Evolutionary conservation across 2,329 filamentous ascomycete genomes (phyloP), one percentile per base, ranked within the genome.

Genomic region (Leptographium flavum): DNA sequence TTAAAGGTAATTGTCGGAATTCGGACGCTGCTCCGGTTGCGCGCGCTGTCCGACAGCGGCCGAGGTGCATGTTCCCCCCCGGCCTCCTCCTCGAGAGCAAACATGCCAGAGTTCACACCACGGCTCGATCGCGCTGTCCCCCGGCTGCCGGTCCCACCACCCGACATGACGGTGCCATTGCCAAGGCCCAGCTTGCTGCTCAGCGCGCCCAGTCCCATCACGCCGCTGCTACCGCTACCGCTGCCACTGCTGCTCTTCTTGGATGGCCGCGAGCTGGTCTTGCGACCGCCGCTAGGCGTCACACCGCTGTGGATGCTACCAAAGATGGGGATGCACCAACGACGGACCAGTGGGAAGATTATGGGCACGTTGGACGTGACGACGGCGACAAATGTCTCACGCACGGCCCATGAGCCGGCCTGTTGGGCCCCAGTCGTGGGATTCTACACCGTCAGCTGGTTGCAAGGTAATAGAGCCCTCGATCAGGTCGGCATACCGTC

Each of bases 371-470:
- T 54, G 38, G 53, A 52, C 5, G 52, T 54, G 21, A 55, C 46
- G 39, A 55, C 52, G 32, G 52, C 53, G 17, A 55, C 51, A 46
- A 55, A 55, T 2, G 53, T 53, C 47, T 55, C 53, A 39, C 53
- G 52, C 15, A 48, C 48, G 17, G 61, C 63, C 64, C 65, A 67
- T 15, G 59, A 60, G 5, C 61, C 63, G 42, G 58, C 57, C 22
- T 61, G 52, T 38, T 63, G 56, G 17, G 62, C 62, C 28, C 62
- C 62, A 28, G 60, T 58, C 27, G 59, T 38, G 17, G 58, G 58
- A 48, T 65, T 60, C 56, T 59, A 45, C 19, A 6, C 9, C 4
- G 40, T 42, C 22, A 38, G 27, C 3, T 2, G 31, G 5, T 19
- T 10, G 11, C n/a, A 17, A 37, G 1, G 5, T 14, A 13, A 32